These are phyloP conservation scores for Entomortierella lignicola DNA, from an alignment of 192 early-diverging fungal species.

Conservation along the genomic window DNA sequence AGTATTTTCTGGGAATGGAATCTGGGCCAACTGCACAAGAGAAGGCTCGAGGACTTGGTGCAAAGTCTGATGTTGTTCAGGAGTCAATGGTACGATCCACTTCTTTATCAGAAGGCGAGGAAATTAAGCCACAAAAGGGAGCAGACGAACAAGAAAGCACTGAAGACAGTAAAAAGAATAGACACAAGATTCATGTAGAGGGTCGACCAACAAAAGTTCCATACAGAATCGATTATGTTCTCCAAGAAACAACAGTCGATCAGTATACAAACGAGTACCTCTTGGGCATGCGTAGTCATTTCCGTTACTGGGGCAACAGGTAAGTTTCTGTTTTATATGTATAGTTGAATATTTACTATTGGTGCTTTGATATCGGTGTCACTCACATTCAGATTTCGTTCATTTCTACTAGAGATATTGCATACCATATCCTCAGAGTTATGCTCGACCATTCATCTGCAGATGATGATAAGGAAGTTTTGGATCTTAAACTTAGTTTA, in stretches of 20 bases:
- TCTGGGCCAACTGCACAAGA: conserved; percentile 17
- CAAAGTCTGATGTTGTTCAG: conserved; percentile 40
- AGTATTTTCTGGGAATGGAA: conserved; percentile 15
- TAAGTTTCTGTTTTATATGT: neutral
- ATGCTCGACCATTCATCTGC: conserved; percentile 20
- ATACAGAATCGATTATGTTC: conserved; percentile 60
- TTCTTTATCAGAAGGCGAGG: neutral
- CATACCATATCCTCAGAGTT: conserved; percentile 32
- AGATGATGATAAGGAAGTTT: neutral
- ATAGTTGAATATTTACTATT: too few species aligned
- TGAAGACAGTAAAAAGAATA: conserved; percentile 1
- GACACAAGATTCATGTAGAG: conserved; percentile 29
- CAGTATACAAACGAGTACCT: conserved; percentile 68
- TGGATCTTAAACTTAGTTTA: conserved; percentile 20
- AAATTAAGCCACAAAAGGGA: neutral
- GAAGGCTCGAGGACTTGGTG: conserved; percentile 5
- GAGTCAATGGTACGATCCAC: conserved; percentile 31
- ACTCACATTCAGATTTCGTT: neutral
- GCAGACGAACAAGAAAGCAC: neutral
- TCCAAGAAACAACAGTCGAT: conserved; percentile 63
- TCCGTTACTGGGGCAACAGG: conserved; percentile 68
- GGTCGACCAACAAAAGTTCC: conserved; percentile 35
- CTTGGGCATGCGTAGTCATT: conserved; percentile 64
- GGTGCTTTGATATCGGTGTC: neutral
- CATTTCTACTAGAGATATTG: conserved; percentile 25